Evolutionary conservation across 768 basidiomycete species (phyloP), one percentile per base, ranked within the genome.

Genomic region (Termitomyces sp.): DNA sequence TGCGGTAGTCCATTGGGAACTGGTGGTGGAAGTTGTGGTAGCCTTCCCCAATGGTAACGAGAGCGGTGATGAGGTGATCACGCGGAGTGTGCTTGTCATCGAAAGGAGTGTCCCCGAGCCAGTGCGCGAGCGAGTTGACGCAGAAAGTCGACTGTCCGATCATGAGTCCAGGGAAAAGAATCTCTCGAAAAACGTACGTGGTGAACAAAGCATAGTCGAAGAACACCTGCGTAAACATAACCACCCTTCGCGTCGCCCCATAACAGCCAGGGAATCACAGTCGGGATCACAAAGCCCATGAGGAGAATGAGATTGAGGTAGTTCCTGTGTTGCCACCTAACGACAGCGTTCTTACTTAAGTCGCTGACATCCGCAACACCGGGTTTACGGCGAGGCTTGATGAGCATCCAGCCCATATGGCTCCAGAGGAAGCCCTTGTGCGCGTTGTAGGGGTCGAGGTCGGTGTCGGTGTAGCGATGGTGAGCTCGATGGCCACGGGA

Each of bases 21-120:
- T 87, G 79, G 60, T 98, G 95, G 76, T 98, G 95, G 84, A 96
- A 96, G 74, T 98, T 98, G 80, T 98, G 95, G 77, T 98, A 98
- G 16, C 95, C 95, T 72, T 98, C 95, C 53, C 95, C 95, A 66
- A 95, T 87, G 37, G 95, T 97, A 59, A 85, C 87, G 31, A 97
- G 76, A 3, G 95, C 95, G 31, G 94, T 95, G 68, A 95, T 69
- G 59, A 94, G 69, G 72, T 95, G 94, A 72, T 96, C 93, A 52
- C 88, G 82, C 17, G 95, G 94, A 9, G 92, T 90, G 72, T 95
- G 92, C 76, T 95, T 95, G 83, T 95, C 92, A 73, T 96, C 94
- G 67, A 94, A 96, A 23, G 93, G 91, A 8, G 89, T 76, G 59
- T 94, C 93, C 48, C 95, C 95, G 59, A 98, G 85, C 92, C 92